phyloP scores from a whole-genome alignment of 371 early-diverging fungal species.

The Actinomortierella ambigua region DNA sequence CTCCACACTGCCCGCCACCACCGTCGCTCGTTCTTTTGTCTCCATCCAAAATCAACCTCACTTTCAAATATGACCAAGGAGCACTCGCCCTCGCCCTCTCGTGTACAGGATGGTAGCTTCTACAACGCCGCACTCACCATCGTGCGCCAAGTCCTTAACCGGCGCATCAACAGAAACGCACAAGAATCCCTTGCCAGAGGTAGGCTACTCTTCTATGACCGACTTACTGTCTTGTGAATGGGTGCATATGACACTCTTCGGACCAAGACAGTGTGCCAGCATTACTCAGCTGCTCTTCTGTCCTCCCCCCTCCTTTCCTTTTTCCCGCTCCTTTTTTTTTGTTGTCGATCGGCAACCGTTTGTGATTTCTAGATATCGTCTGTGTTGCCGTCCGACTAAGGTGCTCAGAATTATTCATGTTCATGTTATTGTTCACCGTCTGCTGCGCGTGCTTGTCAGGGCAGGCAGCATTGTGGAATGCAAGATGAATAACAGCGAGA shows the following conservation, averaged over 20 bases:
- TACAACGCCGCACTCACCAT: constrained; percentile 21
- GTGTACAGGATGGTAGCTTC: too few species aligned
- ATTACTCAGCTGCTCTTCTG: too few species aligned
- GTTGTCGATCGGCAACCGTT: neutral
- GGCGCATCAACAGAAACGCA: constrained; percentile 22
- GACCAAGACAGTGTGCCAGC: neutral
- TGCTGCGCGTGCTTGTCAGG: too few species aligned
- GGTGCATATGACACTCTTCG: neutral
- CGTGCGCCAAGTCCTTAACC: constrained; percentile 2
- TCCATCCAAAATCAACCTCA: too few species aligned
- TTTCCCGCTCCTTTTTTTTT: constrained; percentile 1
- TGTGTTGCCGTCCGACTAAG: constrained; percentile 22
- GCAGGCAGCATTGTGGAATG: neutral
- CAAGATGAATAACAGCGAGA: neutral
- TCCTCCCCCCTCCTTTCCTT: neutral
- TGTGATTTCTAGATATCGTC: constrained; percentile 16
- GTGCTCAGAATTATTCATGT: constrained; percentile 9
- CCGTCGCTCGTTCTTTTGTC: too few species aligned
- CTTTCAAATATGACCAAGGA: too few species aligned
- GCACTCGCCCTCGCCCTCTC: too few species aligned
- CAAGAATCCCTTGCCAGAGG: constrained; percentile 32
- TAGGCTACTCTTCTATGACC: neutral
- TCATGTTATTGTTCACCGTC: neutral
- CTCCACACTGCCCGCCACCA: too few species aligned
- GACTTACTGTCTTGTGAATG: neutral